Evolutionary conservation across 148 eudicot genomes (phyloP).

Genomic region (Amaranthus cruentus): DNA sequence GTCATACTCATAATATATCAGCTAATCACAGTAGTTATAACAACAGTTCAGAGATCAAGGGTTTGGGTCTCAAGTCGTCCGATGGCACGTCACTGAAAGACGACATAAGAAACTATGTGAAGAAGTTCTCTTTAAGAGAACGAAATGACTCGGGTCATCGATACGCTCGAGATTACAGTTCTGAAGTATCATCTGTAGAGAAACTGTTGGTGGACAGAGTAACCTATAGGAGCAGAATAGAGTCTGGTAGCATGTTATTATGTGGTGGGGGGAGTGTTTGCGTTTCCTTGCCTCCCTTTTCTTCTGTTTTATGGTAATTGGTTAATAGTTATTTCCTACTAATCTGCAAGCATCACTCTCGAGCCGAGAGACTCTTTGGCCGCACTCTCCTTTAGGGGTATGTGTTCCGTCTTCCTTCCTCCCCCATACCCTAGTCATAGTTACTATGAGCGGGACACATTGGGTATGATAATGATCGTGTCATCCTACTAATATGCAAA

Average conservation of each 20-base stretch:
- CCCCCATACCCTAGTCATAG: too few species aligned
- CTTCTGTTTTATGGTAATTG: constrained; percentile 11
- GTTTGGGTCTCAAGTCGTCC: constrained; percentile 28
- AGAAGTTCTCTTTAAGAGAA: constrained; percentile 34
- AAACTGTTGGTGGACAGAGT: constrained; percentile 52
- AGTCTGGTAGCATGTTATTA: constrained; percentile 70
- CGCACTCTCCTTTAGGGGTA: too few species aligned
- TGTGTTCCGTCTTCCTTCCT: too few species aligned
- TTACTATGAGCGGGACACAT: too few species aligned
- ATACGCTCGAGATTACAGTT: constrained; percentile 31
- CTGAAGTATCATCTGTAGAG: constrained; percentile 26
- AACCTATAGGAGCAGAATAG: constrained; percentile 49
- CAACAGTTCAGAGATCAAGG: constrained; percentile 17
- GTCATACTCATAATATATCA: constrained; percentile 28
- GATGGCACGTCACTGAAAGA: constrained; percentile 33
- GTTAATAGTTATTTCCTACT: not conserved
- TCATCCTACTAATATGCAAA: too few species aligned
- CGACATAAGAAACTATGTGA: constrained; percentile 50
- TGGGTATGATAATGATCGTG: too few species aligned
- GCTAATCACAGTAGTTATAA: constrained; percentile 11
- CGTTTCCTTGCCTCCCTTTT: constrained; percentile 34
- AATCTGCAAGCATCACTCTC: not conserved
- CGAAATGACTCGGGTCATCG: constrained; percentile 20
- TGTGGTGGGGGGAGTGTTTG: constrained; percentile 48
- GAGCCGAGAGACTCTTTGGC: too few species aligned